phyloP scores from a whole-genome alignment of 1,284 basidiomycete genomes.

The Gastroboletus turbinatus region DNA sequence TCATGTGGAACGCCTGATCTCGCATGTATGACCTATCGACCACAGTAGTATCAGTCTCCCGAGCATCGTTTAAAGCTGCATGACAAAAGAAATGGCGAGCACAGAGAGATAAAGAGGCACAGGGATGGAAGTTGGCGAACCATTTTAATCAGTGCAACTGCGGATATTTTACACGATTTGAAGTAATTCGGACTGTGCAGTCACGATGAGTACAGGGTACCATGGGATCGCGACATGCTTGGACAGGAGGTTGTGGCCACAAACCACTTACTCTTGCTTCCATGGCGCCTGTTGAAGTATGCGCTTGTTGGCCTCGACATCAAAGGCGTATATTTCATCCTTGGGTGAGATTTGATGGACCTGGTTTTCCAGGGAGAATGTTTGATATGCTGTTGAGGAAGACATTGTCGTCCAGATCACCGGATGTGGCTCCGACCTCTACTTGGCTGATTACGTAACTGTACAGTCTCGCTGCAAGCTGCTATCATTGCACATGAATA shows the following conservation, averaged over 20 bases:
- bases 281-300: slow-evolving; percentile 81
- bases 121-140: slow-evolving; percentile 42
- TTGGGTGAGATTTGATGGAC: slow-evolving; percentile 67
- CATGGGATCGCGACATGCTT: not conserved
- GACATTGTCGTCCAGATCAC: slow-evolving; percentile 24
- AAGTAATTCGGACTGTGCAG: slow-evolving; percentile 83
- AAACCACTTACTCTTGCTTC: slow-evolving; percentile 70
- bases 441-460: slow-evolving; percentile 1
- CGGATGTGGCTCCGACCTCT: not conserved
- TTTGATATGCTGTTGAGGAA: slow-evolving; percentile 63
- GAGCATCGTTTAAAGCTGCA: not conserved
- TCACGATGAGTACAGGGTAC: slow-evolving; percentile 1
- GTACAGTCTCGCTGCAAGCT: too few species aligned
- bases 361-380: slow-evolving; percentile 84
- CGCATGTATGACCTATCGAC: slow-evolving; percentile 87
- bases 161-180: slow-evolving; percentile 92
- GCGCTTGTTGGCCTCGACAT: slow-evolving; percentile 68
- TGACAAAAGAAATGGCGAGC: not conserved
- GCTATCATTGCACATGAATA: not conserved
- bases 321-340: slow-evolving; percentile 83
- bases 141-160: slow-evolving; percentile 98
- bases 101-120: not conserved
- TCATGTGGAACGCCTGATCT: slow-evolving; percentile 96
- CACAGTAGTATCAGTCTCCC: not conserved
- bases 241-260: slow-evolving; percentile 6